Percentiles rank a stretch among this genome's conserved stretches.
phyloP scores from a whole-genome alignment of 192 early-diverging fungal species.

The Dissophora ornata region DNA sequence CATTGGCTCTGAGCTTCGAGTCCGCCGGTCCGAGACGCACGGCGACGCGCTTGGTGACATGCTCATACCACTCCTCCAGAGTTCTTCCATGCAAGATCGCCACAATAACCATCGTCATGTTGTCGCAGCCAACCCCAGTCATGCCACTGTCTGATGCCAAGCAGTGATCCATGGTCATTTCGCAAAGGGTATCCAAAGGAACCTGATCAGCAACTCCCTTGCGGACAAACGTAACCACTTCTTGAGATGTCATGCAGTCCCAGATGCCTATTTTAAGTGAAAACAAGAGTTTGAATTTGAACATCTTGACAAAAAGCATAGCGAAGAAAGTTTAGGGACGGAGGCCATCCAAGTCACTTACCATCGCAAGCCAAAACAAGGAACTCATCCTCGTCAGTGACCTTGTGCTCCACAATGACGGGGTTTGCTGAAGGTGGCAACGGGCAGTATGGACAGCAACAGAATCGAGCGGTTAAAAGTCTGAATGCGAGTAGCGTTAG shows the following conservation, averaged over 20 bases:
- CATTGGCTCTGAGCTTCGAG: constrained; percentile 21
- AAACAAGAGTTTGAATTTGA: too few relatives aligned
- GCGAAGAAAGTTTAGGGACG: too few relatives aligned
- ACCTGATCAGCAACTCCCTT: constrained; percentile 41
- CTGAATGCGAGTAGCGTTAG: too few relatives aligned
- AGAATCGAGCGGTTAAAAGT: too few relatives aligned
- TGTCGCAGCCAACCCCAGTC: constrained; percentile 96
- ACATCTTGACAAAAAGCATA: too few relatives aligned
- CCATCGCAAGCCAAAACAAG: constrained; percentile 97
- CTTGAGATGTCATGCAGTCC: constrained; percentile 94
- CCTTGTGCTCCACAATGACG: constrained; percentile 76
- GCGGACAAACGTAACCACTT: constrained; percentile 89
- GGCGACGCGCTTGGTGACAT: constrained; percentile 50
- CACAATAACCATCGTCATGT: constrained; percentile 97
- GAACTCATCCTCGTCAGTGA: constrained; percentile 86
- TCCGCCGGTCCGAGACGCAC: constrained; percentile 26
- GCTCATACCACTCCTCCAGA: constrained; percentile 80
- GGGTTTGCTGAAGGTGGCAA: constrained; percentile 73
- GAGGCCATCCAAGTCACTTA: too few relatives aligned
- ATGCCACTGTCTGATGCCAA: constrained; percentile 88
- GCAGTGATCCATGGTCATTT: constrained; percentile 91
- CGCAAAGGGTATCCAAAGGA: constrained; percentile 72
- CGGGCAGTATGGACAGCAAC: neutral
- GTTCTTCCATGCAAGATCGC: constrained; percentile 84
- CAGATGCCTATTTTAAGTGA: constrained; percentile 86